phyloP scores from a whole-genome alignment of 345 rosid species.

The Pistacia vera region DNA sequence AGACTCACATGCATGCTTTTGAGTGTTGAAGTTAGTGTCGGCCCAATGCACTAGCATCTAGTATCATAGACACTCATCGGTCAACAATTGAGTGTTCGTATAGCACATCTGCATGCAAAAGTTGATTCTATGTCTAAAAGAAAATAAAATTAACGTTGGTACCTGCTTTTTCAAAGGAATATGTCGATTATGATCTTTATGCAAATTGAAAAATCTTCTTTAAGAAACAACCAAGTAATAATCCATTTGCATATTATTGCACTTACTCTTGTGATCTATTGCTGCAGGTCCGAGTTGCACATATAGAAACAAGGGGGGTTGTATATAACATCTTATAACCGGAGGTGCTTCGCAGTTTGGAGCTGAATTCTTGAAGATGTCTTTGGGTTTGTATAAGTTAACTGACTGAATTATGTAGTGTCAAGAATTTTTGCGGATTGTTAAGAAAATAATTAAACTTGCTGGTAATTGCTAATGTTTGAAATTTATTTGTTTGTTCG shows the following conservation, averaged over 20 bases:
- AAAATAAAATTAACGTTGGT: not conserved
- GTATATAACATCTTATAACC: constrained; percentile 29
- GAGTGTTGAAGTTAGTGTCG: not conserved
- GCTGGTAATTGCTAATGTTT: too few species aligned
- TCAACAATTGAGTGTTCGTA: not conserved
- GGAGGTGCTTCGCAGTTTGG: constrained; percentile 9
- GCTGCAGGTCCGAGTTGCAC: constrained; percentile 26
- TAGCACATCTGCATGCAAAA: not conserved
- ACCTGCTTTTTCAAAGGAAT: not conserved
- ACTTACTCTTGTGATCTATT: not conserved
- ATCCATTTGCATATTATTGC: not conserved
- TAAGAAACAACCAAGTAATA: not conserved
- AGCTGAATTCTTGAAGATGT: constrained; percentile 11
- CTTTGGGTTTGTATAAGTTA: constrained; percentile 22
- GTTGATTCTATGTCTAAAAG: too few species aligned
- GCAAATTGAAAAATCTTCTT: not conserved
- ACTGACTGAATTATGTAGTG: constrained; percentile 9
- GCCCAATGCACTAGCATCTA: not conserved
- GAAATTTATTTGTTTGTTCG: not conserved
- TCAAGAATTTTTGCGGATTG: constrained; percentile 17
- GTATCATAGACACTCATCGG: too few species aligned
- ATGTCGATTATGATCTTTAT: not conserved
- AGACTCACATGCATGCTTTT: not conserved
- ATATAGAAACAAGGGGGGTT: constrained; percentile 15
- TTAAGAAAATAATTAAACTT: constrained; percentile 11